Conservation (phyloP, 1,139 yeast genomes). For the Candida sanyaensis region DNA sequence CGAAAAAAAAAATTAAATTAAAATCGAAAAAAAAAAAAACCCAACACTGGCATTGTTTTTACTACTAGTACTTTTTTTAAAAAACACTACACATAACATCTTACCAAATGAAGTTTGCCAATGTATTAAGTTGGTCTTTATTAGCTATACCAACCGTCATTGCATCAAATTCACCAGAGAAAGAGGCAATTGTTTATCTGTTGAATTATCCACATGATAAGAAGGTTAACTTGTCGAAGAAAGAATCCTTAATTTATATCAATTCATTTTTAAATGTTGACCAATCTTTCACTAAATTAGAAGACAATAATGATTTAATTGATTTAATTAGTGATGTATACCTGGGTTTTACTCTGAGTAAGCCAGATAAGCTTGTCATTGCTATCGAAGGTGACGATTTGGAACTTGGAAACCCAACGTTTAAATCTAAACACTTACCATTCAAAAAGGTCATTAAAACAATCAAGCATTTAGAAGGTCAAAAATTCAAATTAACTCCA, state of each 20-base stretch:
- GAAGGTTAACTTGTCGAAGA: slow-evolving; percentile 8
- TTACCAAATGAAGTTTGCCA: slow-evolving; percentile 15
- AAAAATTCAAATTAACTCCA: slow-evolving; percentile 28
- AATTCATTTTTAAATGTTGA: slow-evolving; percentile 5
- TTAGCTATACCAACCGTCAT: slow-evolving; percentile 5
- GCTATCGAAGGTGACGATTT: slow-evolving; percentile 37
- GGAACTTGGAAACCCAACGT: slow-evolving; percentile 23
- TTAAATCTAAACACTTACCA: slow-evolving; percentile 7
- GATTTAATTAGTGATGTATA: slow-evolving; percentile 28
- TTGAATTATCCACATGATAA: slow-evolving; percentile 13
- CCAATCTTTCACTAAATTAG: slow-evolving; percentile 19
- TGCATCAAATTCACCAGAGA: background rate
- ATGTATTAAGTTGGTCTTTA: slow-evolving; percentile 15
- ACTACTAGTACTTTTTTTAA: background rate
- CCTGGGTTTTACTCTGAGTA: slow-evolving; percentile 5
- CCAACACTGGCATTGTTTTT: background rate
- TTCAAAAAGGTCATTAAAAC: slow-evolving; percentile 12
- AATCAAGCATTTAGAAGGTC: slow-evolving; percentile 8
- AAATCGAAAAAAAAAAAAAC: background rate
- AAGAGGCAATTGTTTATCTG: slow-evolving; percentile 19
- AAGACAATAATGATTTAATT: slow-evolving; percentile 26
- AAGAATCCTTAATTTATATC: slow-evolving; percentile 10
- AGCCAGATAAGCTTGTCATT: slow-evolving; percentile 36
- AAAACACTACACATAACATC: background rate
- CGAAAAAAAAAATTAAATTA: background rate